These are phyloP conservation scores for Canavalia gladiata DNA, from an alignment of 306 rosid species.

Conservation along the genomic window DNA sequence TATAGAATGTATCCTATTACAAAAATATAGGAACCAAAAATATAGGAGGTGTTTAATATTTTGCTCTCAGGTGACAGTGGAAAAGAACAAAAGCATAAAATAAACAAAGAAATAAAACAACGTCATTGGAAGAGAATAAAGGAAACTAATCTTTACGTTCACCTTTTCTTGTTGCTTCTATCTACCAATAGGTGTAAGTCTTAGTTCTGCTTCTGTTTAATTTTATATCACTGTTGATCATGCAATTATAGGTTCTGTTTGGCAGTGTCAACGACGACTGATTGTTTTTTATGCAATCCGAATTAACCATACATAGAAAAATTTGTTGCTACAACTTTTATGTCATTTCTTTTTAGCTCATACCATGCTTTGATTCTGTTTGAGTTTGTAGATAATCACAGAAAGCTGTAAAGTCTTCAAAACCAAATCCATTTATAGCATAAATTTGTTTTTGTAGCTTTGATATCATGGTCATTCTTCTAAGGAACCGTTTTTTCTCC, in stretches of 20 bases:
- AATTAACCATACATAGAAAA: slow-evolving; percentile 44
- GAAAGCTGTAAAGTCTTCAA: slow-evolving; percentile 33
- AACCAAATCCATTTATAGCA: slow-evolving; percentile 48
- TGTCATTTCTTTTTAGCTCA: slow-evolving; percentile 39
- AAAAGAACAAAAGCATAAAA: slow-evolving; percentile 28
- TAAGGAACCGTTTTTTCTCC: slow-evolving; percentile 50
- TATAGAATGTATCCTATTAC: slow-evolving; percentile 17
- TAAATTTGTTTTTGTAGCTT: slow-evolving; percentile 41
- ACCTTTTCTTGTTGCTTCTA: slow-evolving; percentile 10
- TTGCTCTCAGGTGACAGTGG: slow-evolving; percentile 9
- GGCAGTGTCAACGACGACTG: slow-evolving; percentile 25
- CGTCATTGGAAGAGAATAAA: slow-evolving; percentile 51
- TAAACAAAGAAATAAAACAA: slow-evolving; percentile 35
- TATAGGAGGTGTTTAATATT: slow-evolving; percentile 37
- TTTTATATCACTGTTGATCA: slow-evolving; percentile 45
- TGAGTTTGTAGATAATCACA: slow-evolving; percentile 18
- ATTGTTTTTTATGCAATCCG: slow-evolving; percentile 29
- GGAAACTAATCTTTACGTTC: slow-evolving; percentile 40
- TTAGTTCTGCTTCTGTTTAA: slow-evolving; percentile 37
- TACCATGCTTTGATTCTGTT: slow-evolving; percentile 41
- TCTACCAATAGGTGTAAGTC: slow-evolving; percentile 31
- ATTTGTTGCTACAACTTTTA: slow-evolving; percentile 42
- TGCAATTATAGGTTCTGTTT: slow-evolving; percentile 37
- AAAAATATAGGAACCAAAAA: slow-evolving; percentile 20
- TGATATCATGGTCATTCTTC: slow-evolving; percentile 45